A percentile compares a stretch with the other conserved stretches of the same genome.
Conservation (phyloP, 1,284 basidiomycete species). For the Amylostereum chailletii region DNA sequence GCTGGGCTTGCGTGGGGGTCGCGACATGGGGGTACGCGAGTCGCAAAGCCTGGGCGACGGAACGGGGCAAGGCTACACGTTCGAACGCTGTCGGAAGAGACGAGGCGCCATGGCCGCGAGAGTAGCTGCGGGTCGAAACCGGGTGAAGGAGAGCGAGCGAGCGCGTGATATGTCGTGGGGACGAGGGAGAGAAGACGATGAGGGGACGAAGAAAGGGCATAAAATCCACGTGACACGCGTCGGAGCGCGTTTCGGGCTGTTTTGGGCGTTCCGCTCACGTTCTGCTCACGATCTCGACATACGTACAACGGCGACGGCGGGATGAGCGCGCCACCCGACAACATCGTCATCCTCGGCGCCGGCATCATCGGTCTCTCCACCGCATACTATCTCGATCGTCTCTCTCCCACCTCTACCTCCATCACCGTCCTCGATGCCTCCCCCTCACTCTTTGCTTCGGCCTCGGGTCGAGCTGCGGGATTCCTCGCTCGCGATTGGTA, state of each 20-base stretch:
- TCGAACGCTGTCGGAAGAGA: conserved; percentile 29
- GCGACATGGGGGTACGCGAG: conserved; percentile 56
- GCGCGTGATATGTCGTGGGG: neutral
- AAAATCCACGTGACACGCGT: too few relatives aligned
- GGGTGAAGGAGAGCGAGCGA: neutral
- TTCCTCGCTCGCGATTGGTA: conserved; percentile 66
- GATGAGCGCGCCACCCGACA: neutral
- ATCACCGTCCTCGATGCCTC: conserved; percentile 28
- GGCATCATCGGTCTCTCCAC: conserved; percentile 57
- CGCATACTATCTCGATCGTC: conserved; percentile 32
- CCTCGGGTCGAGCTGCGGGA: conserved; percentile 56
- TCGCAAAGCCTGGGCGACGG: conserved; percentile 37
- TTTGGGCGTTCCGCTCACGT: too few relatives aligned
- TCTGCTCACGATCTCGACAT: too few relatives aligned
- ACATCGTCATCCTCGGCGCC: conserved; percentile 28
- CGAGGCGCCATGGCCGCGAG: neutral
- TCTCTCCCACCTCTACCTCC: conserved; percentile 14
- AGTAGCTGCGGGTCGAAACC: neutral
- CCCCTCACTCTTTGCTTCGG: conserved; percentile 30
- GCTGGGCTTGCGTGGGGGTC: conserved; percentile 51
- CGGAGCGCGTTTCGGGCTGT: too few relatives aligned
- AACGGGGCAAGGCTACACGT: conserved; percentile 39
- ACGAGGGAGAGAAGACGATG: neutral
- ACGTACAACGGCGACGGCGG: too few relatives aligned
- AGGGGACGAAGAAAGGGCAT: neutral